Percentiles rank a stretch among this genome's conserved stretches.
phyloP scores from a whole-genome alignment of 2,329 filamentous ascomycete species.

The Penicillium palitans region DNA sequence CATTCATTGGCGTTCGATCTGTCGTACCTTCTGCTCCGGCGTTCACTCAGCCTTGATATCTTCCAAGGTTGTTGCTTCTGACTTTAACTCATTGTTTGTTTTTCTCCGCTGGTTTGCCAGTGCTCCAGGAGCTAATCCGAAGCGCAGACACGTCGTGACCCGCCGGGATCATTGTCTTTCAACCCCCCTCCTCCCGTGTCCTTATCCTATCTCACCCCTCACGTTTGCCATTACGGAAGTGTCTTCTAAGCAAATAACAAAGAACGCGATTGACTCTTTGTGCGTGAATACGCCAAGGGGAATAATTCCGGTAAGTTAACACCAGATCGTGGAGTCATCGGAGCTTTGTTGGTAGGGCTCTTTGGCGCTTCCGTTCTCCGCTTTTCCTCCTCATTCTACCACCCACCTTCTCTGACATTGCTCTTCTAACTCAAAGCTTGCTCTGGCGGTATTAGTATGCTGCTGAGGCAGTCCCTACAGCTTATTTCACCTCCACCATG shows the following conservation, averaged over 20 bases:
- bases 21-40: slow-evolving; percentile 14
- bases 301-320: slow-evolving; percentile 20
- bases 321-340: slow-evolving; percentile 22
- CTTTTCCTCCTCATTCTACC: slow-evolving; percentile 15
- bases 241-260: slow-evolving; percentile 11
- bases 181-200: slow-evolving; percentile 24
- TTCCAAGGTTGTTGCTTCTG: slow-evolving; percentile 9
- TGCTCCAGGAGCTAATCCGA: slow-evolving; percentile 15
- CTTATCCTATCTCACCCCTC: slow-evolving; percentile 22
- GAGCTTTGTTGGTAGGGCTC: slow-evolving; percentile 30
- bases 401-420: slow-evolving; percentile 10
- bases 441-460: slow-evolving; percentile 13
- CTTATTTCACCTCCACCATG: slow-evolving; percentile 29
- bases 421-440: slow-evolving; percentile 4
- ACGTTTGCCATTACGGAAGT: slow-evolving; percentile 9
- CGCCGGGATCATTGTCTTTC: slow-evolving; percentile 26
- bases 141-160: slow-evolving; percentile 22
- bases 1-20: slow-evolving; percentile 27
- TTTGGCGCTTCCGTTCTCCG: slow-evolving; percentile 28
- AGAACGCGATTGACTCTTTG: slow-evolving; percentile 14
- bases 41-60: slow-evolving; percentile 16
- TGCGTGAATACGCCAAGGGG: slow-evolving; percentile 14
- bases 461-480: slow-evolving; percentile 27
- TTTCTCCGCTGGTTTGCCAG: slow-evolving; percentile 13
- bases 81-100: slow-evolving; percentile 5